Evolutionary conservation across 2,329 filamentous ascomycete species (phyloP).

Genomic region (Colletotrichum eleusines): DNA sequence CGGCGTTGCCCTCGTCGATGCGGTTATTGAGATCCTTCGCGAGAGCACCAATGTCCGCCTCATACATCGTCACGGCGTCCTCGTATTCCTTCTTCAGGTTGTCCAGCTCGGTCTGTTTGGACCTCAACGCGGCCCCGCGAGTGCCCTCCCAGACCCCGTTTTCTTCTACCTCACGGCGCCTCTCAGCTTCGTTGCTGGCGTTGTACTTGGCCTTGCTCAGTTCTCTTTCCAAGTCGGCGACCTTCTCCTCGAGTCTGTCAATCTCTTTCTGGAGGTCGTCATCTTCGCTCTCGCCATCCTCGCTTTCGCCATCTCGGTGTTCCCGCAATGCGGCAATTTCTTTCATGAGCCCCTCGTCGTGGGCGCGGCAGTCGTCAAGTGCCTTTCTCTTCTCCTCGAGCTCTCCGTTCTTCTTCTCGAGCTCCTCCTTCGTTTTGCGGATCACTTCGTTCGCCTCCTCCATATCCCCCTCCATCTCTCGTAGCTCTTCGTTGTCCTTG

Average conservation of each 20-base stretch:
- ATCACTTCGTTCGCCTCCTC: not conserved
- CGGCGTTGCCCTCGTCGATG: not conserved
- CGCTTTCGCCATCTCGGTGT: not conserved
- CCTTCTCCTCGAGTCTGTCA: not conserved
- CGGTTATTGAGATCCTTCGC: not conserved
- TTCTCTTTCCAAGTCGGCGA: conserved; percentile 3
- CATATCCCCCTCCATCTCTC: not conserved
- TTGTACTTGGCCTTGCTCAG: not conserved
- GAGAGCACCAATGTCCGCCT: not conserved
- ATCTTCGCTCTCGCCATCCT: not conserved
- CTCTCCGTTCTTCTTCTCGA: not conserved
- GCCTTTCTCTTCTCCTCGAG: not conserved
- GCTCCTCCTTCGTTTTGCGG: not conserved
- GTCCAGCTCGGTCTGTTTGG: not conserved
- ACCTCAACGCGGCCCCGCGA: not conserved
- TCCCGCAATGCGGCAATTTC: not conserved
- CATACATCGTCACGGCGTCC: rapidly evolving
- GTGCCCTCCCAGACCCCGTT: conserved; percentile 2
- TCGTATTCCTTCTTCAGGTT: not conserved
- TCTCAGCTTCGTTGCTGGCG: not conserved
- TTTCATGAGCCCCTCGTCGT: not conserved
- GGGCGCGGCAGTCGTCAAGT: conserved; percentile 2
- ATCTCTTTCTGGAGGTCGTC: not conserved
- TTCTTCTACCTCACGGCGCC: not conserved
- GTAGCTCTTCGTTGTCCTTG: not conserved